These are phyloP conservation scores for Hymenoscyphus salicellus DNA, from an alignment of 2,329 filamentous ascomycete genomes.

Conservation along the genomic window DNA sequence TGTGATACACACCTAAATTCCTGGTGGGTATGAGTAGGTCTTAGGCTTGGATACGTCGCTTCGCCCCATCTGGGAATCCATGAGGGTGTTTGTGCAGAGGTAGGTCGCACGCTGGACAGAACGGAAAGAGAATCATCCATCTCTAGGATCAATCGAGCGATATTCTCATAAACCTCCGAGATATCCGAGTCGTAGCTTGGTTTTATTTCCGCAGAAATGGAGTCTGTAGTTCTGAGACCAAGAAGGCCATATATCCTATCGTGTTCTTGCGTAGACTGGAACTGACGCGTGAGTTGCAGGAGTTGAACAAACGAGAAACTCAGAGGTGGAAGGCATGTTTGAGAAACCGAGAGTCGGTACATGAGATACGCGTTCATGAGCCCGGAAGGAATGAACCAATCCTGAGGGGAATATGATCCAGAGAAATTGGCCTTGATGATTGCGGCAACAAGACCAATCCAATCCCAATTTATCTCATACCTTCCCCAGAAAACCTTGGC, in stretches of 20 bases:
- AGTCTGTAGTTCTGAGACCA: background rate
- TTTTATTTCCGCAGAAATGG: background rate
- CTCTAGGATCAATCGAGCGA: background rate
- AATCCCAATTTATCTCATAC: background rate
- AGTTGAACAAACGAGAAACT: background rate
- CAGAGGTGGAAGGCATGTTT: background rate
- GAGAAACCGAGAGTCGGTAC: background rate
- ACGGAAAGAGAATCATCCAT: background rate
- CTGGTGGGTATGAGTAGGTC: background rate
- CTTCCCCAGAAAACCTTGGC: background rate
- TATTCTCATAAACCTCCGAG: background rate
- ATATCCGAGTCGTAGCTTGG: background rate
- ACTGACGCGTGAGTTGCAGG: background rate
- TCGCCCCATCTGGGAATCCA: background rate
- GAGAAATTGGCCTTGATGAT: background rate
- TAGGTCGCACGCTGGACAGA: background rate
- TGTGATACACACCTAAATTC: background rate
- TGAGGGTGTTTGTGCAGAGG: background rate
- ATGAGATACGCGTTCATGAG: background rate
- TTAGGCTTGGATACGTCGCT: background rate
- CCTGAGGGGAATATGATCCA: no score
- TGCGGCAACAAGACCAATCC: background rate
- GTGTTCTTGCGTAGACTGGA: background rate
- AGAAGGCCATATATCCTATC: background rate
- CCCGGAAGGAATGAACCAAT: background rate